A percentile compares a stretch with the other conserved stretches of the same genome.
These are phyloP conservation scores for Stagonosporopsis chrysanthemi DNA, from an alignment of 2,329 filamentous ascomycete genomes.

Conservation along the genomic window DNA sequence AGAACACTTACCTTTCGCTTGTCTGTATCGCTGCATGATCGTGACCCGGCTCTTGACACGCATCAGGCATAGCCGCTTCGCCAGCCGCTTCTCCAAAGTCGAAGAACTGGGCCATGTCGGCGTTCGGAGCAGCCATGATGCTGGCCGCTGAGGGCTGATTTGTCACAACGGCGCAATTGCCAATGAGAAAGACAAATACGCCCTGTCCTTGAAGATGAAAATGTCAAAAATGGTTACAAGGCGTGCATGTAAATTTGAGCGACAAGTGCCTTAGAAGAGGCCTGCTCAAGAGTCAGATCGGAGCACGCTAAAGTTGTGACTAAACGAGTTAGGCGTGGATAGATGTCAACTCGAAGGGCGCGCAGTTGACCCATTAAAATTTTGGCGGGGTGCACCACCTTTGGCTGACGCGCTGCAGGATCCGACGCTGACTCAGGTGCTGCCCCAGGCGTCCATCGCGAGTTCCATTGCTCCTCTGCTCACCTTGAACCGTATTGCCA, in stretches of 20 bases:
- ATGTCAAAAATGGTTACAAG: conserved; percentile 27
- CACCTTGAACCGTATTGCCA: background rate
- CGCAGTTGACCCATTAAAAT: conserved; percentile 12
- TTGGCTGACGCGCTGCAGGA: conserved; percentile 1
- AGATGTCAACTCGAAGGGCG: conserved; percentile 18
- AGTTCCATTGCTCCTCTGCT: background rate
- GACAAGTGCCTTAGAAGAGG: conserved; percentile 16
- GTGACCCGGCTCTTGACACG: conserved; percentile 20
- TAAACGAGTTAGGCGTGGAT: conserved; percentile 9
- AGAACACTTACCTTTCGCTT: conserved; percentile 26
- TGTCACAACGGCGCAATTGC: conserved; percentile 5
- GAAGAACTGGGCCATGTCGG: conserved; percentile 49
- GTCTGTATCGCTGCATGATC: conserved; percentile 2
- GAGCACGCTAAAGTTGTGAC: conserved; percentile 9
- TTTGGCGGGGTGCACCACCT: conserved; percentile 11
- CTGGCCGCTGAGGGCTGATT: background rate
- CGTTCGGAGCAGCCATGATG: conserved; percentile 40
- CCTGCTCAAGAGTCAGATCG: conserved; percentile 19
- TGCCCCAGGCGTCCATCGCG: background rate
- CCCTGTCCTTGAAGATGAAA: conserved; percentile 20
- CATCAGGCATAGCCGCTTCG: conserved; percentile 46
- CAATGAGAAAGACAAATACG: conserved; percentile 20
- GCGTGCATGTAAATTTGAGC: conserved; percentile 27
- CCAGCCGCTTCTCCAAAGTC: conserved; percentile 50
- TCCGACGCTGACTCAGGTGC: conserved; percentile 7